Conservation (phyloP, 257 asterid species). For the Thymus mandschuricus region DNA sequence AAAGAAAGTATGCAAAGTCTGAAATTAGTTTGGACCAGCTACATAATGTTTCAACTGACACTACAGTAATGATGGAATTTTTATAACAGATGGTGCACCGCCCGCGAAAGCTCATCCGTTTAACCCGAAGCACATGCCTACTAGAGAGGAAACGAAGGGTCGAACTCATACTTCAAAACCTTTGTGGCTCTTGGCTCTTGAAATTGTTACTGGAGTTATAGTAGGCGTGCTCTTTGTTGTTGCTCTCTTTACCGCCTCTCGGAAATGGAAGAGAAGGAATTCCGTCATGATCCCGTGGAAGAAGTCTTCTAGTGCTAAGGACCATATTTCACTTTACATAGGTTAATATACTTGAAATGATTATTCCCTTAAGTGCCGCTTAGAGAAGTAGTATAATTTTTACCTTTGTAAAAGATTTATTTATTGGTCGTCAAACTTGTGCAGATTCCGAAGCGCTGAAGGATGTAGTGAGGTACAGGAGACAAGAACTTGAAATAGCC, state of each 20-base stretch:
- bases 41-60: neutral
- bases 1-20: neutral
- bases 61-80: constrained; percentile 18
- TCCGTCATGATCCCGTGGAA: constrained; percentile 75
- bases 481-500: constrained; percentile 84
- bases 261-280: constrained; percentile 60
- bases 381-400: no score
- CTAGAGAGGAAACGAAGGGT: constrained; percentile 43
- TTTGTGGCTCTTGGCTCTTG: constrained; percentile 81
- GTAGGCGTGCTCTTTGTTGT: constrained; percentile 57
- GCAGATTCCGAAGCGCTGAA: constrained; percentile 79
- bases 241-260: constrained; percentile 56
- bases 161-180: constrained; percentile 63
- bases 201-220: constrained; percentile 71
- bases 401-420: neutral
- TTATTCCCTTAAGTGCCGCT: no score
- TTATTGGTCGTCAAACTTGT: constrained; percentile 6
- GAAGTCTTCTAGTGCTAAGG: constrained; percentile 69
- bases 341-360: constrained; percentile 43
- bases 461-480: constrained; percentile 63
- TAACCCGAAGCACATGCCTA: constrained; percentile 43
- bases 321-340: constrained; percentile 53
- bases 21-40: neutral
- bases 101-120: constrained; percentile 44
- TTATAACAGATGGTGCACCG: constrained; percentile 49